Evolutionary conservation across 2,329 filamentous ascomycete genomes (phyloP).

Genomic region (Pseudomassariella vexata): DNA sequence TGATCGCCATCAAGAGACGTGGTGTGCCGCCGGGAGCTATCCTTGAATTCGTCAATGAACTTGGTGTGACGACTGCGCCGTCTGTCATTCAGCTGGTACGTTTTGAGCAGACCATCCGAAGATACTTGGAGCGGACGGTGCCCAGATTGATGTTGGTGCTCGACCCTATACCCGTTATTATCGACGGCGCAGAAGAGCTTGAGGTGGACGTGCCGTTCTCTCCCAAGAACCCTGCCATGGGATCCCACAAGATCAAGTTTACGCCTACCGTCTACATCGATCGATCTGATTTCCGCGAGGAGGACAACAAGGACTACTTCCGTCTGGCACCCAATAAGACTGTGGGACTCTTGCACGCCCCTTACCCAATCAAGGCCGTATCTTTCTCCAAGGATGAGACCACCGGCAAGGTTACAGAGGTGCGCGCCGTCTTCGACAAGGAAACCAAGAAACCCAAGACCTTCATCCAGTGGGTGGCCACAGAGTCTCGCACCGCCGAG

Average conservation of each 20-base stretch:
- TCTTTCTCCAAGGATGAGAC: conserved; percentile 61
- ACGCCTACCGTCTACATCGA: conserved; percentile 83
- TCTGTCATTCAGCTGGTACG: conserved; percentile 73
- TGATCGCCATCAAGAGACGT: conserved; percentile 76
- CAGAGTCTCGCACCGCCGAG: conserved; percentile 63
- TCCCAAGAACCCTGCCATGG: conserved; percentile 68
- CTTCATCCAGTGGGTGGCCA: conserved; percentile 85
- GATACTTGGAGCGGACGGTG: conserved; percentile 82
- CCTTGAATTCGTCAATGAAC: conserved; percentile 82
- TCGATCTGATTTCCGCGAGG: conserved; percentile 69
- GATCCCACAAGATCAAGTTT: conserved; percentile 55
- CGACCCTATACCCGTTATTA: conserved; percentile 76
- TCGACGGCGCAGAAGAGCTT: conserved; percentile 70
- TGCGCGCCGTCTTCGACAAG: conserved; percentile 64
- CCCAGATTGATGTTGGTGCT: conserved; percentile 86
- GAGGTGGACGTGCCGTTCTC: conserved; percentile 73
- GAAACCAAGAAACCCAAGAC: conserved; percentile 71
- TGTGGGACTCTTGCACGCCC: conserved; percentile 67
- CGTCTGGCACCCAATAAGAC: conserved; percentile 69
- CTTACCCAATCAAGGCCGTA: conserved; percentile 63
- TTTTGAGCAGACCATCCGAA: conserved; percentile 81
- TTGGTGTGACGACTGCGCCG: conserved; percentile 79
- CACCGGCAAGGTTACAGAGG: conserved; percentile 57
- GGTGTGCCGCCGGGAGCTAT: conserved; percentile 86
- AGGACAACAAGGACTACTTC: conserved; percentile 69